A percentile compares a stretch with the other conserved stretches of the same genome.
These are phyloP conservation scores for Tribonema minus DNA, from an alignment of 108 stramenopile genomes.

Conservation along the genomic window DNA sequence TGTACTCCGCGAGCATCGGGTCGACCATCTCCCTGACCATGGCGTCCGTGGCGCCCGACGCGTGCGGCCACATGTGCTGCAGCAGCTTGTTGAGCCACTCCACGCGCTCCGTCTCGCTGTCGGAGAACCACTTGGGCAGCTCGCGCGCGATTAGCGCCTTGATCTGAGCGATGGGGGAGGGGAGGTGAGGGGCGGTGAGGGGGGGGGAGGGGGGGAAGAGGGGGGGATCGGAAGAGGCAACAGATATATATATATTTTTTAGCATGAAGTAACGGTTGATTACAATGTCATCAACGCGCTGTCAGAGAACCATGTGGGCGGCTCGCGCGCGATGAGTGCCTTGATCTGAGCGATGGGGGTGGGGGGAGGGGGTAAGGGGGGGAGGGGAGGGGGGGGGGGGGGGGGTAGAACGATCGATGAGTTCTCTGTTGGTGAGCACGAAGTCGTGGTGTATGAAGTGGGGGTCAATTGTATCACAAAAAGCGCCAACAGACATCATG, in stretches of 20 bases:
- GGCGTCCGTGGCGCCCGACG: conserved; percentile 10
- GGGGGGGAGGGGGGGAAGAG: neutral
- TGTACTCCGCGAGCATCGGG: conserved; percentile 18
- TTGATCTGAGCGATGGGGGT: conserved; percentile 11
- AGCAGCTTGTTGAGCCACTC: conserved; percentile 46
- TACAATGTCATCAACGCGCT: conserved; percentile 41
- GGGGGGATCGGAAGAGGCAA: too few species aligned
- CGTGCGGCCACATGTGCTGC: conserved; percentile 24
- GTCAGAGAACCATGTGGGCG: conserved; percentile 37
- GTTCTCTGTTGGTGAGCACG: too few species aligned
- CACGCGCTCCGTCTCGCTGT: conserved; percentile 46
- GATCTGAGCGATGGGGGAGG: conserved; percentile 12
- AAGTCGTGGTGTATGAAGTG: too few species aligned
- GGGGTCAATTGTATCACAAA: conserved; percentile 40
- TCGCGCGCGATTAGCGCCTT: conserved; percentile 21
- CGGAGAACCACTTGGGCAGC: conserved; percentile 36
- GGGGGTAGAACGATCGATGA: too few species aligned
- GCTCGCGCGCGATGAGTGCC: conserved; percentile 18
- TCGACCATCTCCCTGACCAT: conserved; percentile 13
- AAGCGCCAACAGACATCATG: too few species aligned
- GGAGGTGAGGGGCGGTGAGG: neutral
- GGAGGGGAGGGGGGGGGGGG: neutral
- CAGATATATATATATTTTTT: too few species aligned
- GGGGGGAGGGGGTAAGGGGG: neutral
- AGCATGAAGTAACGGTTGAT: too few species aligned